Evolutionary conservation across 345 rosid species (phyloP), one percentile per base, ranked within the genome.

Genomic region (Citrus maxima): DNA sequence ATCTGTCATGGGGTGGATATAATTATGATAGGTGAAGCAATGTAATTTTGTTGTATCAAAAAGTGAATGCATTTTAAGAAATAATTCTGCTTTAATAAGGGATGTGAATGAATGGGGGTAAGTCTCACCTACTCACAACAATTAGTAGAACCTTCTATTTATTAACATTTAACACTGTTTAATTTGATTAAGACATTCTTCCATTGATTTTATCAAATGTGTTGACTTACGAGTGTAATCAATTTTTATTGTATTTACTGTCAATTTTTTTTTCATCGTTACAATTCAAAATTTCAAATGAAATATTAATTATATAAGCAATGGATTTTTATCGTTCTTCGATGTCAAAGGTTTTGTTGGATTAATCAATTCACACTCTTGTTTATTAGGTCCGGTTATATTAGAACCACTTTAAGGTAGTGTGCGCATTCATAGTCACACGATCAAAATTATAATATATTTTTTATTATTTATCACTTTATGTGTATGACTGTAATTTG

Each of bases 361-460:
- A 12, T 46, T 46, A 1, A 46, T 46, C 5, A 12, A 5, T 46
- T 46, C 18, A 46, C 51, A 46, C 51, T 3, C 13, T 46, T 46
- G 0, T 46, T 12, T 46, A 46, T 3, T 46, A 34, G 4, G 6
- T 34, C 0, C 0, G 6, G 35, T 5, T 34, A 5, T 5, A 34
- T 34, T 34, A 1, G 6, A 34, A 34, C 0, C 1, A 0, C 6
- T 34, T 34, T 34, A 0, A 34, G 1, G 0, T 34, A 34, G 35
- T 34, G 6, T 34, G 35, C 6, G 35, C 0, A 0, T 34, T 34
- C 1, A 34, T 34, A 34, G 1, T 5, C 0, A 34, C 4, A 34
- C 6, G 1, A 34, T 34, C 1, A 34, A 34, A 34, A 5, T 34
- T 34, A 34, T 34, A 34, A 34, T 0, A 0, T 34, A 34, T 34